Evolutionary conservation across 2,329 filamentous ascomycete species (phyloP).

Genomic region (Ascochyta rabiei): DNA sequence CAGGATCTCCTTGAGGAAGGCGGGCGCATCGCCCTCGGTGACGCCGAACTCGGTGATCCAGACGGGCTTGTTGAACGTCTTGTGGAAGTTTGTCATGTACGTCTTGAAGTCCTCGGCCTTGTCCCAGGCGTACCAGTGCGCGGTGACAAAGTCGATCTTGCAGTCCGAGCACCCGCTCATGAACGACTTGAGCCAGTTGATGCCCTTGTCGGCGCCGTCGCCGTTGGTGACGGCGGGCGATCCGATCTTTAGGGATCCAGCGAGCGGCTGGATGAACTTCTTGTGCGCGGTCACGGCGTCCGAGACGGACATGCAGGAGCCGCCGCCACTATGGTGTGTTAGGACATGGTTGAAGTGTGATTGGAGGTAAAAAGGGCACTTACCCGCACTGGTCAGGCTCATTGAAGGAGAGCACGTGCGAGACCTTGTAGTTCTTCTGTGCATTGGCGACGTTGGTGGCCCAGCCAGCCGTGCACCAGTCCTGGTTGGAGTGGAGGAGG

Average conservation of each 20-base stretch:
- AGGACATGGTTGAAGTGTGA: constrained; percentile 4
- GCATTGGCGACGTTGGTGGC: constrained; percentile 35
- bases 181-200: constrained; percentile 41
- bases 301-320: constrained; percentile 33
- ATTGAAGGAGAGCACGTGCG: constrained; percentile 46
- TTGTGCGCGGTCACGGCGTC: constrained; percentile 32
- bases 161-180: constrained; percentile 34
- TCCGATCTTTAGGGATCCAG: constrained; percentile 38
- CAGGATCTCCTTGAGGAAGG: constrained; percentile 41
- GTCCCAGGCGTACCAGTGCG: constrained; percentile 47
- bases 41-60: constrained; percentile 48
- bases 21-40: constrained; percentile 28
- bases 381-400: constrained; percentile 47
- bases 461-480: constrained; percentile 39
- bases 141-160: constrained; percentile 44
- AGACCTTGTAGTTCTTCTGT: constrained; percentile 37
- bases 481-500: constrained; percentile 48
- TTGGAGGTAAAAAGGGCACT: constrained; percentile 16
- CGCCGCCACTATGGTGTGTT: constrained; percentile 28
- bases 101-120: constrained; percentile 43
- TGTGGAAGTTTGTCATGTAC: constrained; percentile 46
- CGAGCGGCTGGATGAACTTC: constrained; percentile 36
- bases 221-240: constrained; percentile 47
- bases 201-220: constrained; percentile 27
- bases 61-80: constrained; percentile 37